Conservation (phyloP, 1,284 basidiomycete genomes). For the Cryptococcus deneoformans region DNA sequence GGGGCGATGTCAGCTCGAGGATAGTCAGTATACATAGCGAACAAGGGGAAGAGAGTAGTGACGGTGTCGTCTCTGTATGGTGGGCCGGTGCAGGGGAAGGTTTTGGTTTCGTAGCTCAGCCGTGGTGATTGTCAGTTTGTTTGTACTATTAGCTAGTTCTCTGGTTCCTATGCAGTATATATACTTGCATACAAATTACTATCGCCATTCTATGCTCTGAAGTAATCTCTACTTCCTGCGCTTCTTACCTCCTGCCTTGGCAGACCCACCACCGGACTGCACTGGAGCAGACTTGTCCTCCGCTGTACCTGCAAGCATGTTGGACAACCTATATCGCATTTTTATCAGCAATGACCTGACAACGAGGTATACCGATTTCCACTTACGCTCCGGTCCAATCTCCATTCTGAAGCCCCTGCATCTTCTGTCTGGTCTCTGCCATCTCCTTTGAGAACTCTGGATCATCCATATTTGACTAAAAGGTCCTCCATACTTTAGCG, state of each 20-base stretch:
- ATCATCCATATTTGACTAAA: slow-evolving; percentile 52
- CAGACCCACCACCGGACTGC: background rate
- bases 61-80: slow-evolving; percentile 3
- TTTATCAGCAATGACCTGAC: background rate
- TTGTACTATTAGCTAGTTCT: background rate
- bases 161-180: background rate
- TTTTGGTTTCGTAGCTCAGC: slow-evolving; percentile 25
- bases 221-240: background rate
- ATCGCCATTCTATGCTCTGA: background rate
- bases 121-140: slow-evolving; percentile 11
- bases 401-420: slow-evolving; percentile 58
- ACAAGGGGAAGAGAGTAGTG: background rate
- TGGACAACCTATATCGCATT: slow-evolving; percentile 20
- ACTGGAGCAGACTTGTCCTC: background rate
- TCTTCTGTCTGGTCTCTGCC: slow-evolving; percentile 63
- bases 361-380: background rate
- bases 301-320: slow-evolving; percentile 15
- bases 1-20: background rate
- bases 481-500: background rate
- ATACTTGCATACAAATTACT: background rate
- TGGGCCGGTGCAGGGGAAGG: slow-evolving; percentile 27
- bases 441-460: slow-evolving; percentile 70
- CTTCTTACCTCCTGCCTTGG: slow-evolving; percentile 8
- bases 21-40: background rate
- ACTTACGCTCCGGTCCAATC: slow-evolving; percentile 45